Conservation (phyloP, 768 basidiomycete genomes). For the Lentinus tigrinus region DNA sequence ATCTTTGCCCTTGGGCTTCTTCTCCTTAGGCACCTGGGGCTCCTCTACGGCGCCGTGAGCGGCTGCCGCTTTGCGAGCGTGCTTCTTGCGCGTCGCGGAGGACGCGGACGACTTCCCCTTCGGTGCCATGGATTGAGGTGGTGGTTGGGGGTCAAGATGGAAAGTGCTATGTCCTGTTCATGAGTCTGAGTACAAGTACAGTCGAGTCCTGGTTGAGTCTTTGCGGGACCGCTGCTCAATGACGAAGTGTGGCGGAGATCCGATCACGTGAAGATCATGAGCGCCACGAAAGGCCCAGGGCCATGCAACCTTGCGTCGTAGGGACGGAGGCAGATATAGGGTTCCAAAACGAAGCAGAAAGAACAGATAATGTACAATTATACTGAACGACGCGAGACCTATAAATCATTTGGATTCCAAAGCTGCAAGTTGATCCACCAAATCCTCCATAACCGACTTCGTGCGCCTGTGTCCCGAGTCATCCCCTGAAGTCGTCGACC, state of each 20-base stretch:
- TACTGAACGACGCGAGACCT: too few relatives aligned
- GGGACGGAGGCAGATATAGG: too few relatives aligned
- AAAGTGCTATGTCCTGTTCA: too few relatives aligned
- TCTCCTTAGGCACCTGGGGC: constrained; percentile 29
- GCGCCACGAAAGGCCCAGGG: neutral
- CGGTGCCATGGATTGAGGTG: constrained; percentile 5
- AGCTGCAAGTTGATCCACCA: constrained; percentile 78
- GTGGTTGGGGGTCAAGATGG: neutral
- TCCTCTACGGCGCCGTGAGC: constrained; percentile 32
- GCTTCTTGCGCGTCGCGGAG: constrained; percentile 89
- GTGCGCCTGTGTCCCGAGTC: constrained; percentile 16
- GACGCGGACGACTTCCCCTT: constrained; percentile 78
- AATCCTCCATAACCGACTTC: constrained; percentile 73
- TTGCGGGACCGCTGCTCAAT: neutral
- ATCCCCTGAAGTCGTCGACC: constrained; percentile 3
- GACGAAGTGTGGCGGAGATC: constrained; percentile 4
- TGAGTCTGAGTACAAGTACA: neutral
- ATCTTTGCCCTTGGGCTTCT: constrained; percentile 50
- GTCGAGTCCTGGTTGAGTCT: neutral
- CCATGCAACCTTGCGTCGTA: too few relatives aligned
- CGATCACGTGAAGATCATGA: constrained; percentile 4
- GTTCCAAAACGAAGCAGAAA: neutral
- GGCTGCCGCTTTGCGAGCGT: constrained; percentile 68
- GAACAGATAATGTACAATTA: too few relatives aligned
- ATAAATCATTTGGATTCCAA: constrained; percentile 41